Evolutionary conservation across 169 alveolate species (phyloP), one percentile per base, ranked within the genome.

Genomic region (Plasmodium reichenowi): DNA sequence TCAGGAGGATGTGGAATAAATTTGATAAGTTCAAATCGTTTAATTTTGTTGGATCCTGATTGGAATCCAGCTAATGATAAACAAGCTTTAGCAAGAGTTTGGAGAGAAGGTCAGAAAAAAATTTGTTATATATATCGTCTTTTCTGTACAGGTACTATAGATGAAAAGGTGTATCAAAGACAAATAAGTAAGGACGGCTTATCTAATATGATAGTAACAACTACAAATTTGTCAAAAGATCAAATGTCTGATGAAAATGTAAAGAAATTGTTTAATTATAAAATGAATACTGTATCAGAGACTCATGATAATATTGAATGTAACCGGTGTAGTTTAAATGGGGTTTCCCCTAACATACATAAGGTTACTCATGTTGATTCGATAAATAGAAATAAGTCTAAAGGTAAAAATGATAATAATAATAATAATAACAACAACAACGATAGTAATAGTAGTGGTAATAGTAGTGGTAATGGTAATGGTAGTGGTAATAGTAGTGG

Each of bases 1-100:
- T 99, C 99, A 1, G 99, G 99, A n/a, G 99, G 99, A 32, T 96
- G 99, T 47, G 99, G 99, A 4, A 93, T 99, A 72, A 99, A 98
- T 88, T 95, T 99, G 60, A 98, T 98, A 38, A 99, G 99, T 22
- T 99, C 99, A 3, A 98, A 98, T 78, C 89, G 99, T 50, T 98
- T 98, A 76, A 97, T 99, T 15, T 94, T 98, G 89, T 96, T 97
- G 68, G 99, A 99, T 83, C 99, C 99, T 0, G 99, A 98, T 92
- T 99, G 99, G 99, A 99, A 99, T 88, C 99, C 99, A 13, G 99
- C 99, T 8, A 98, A 98, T 90, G 99, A 99, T 94, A 97, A 96
- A 89, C 99, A 97, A 93, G 99, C 99, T 9, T 94, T 98, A 78
- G 99, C 99, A 8, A 96, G 99, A 26, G 98, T 98, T 0, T 98